Conservation (phyloP, 139 green algal species). For the Gonium pectorale region DNA sequence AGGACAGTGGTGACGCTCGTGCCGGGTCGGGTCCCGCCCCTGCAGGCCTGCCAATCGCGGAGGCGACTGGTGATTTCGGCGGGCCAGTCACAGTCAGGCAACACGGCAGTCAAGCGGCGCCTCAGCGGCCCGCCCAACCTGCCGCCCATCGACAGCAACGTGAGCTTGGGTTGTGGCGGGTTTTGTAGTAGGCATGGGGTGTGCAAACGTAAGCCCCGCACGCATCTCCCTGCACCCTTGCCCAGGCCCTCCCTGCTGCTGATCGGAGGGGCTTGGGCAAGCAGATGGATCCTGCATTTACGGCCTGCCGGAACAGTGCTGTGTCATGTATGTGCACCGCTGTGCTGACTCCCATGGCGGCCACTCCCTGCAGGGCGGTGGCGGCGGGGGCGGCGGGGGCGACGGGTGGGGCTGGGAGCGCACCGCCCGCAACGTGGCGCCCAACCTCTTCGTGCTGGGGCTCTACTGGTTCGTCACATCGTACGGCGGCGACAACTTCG, state of each 20-base stretch:
- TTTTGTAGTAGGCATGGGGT: no score
- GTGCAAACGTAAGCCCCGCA: no score
- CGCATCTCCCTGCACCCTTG: no score
- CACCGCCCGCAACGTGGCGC: conserved; percentile 58
- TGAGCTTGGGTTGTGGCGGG: conserved; percentile 15
- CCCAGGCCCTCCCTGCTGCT: no score
- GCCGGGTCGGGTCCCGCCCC: no score
- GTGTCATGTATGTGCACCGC: no score
- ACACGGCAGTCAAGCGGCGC: conserved; percentile 48
- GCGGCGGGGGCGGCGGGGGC: conserved; percentile 62
- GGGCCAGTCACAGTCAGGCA: conserved; percentile 44
- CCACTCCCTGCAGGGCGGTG: conserved; percentile 42
- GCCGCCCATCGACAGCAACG: conserved; percentile 46
- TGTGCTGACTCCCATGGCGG: no score
- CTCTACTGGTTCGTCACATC: conserved; percentile 60
- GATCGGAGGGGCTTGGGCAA: no score
- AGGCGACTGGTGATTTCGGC: conserved; percentile 31
- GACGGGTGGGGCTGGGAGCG: conserved; percentile 69
- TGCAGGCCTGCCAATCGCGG: background rate
- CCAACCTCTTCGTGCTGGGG: conserved; percentile 58
- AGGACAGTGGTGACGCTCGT: no score
- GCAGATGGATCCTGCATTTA: no score
- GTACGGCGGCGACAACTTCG: conserved; percentile 58
- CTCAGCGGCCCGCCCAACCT: conserved; percentile 37
- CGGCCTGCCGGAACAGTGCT: no score